These are phyloP conservation scores for Saccharomycopsis javanensis DNA, from an alignment of 805 yeast species.

Conservation along the genomic window DNA sequence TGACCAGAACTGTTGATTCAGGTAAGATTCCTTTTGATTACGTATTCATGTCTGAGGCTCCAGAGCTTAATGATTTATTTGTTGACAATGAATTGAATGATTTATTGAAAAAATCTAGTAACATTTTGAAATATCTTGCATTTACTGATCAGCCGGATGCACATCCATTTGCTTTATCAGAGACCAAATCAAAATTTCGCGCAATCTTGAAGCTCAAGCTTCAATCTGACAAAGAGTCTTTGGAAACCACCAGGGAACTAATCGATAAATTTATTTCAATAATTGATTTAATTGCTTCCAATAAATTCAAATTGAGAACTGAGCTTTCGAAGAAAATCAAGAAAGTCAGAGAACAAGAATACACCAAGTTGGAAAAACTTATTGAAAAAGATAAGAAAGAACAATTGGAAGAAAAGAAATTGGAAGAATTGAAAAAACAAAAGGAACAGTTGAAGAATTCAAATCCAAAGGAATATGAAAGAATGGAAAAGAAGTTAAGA, in stretches of 20 bases:
- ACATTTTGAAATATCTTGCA: conserved; percentile 50
- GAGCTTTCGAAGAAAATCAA: conserved; percentile 71
- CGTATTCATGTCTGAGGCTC: conserved; percentile 83
- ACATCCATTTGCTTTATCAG: conserved; percentile 57
- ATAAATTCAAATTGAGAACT: conserved; percentile 48
- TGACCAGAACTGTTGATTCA: conserved; percentile 75
- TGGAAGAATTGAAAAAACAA: conserved; percentile 56
- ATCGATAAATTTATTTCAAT: conserved; percentile 48
- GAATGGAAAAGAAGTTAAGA: conserved; percentile 63
- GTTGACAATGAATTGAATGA: conserved; percentile 37
- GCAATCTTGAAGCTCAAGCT: conserved; percentile 46
- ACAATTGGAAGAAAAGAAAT: conserved; percentile 57
- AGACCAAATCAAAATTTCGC: conserved; percentile 38
- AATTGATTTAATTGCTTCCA: conserved; percentile 47
- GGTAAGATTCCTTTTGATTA: conserved; percentile 58
- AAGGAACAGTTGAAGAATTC: conserved; percentile 48
- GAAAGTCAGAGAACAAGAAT: conserved; percentile 68
- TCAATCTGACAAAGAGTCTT: conserved; percentile 41
- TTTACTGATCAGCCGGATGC: conserved; percentile 77
- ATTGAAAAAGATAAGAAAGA: conserved; percentile 59
- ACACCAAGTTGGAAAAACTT: conserved; percentile 57
- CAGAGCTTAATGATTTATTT: conserved; percentile 66
- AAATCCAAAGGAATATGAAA: conserved; percentile 71
- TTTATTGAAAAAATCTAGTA: conserved; percentile 33
- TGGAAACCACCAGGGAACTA: conserved; percentile 39